Conservation (phyloP, 331 rosid species). For the Erythrophleum ivorense region DNA sequence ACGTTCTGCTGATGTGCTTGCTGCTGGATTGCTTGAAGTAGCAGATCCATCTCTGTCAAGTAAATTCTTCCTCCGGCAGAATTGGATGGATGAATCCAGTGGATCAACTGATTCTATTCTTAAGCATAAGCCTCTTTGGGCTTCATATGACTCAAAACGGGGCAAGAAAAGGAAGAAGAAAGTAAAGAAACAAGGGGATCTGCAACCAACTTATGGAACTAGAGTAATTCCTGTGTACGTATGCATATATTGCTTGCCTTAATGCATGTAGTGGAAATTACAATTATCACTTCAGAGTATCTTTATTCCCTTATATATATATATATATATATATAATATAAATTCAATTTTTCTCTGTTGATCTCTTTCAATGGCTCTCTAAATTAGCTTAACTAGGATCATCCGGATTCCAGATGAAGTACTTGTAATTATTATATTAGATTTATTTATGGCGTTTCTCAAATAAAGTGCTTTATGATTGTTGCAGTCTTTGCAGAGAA, state of each 20-base stretch:
- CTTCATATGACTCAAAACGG: slow-evolving; percentile 69
- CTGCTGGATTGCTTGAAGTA: slow-evolving; percentile 98
- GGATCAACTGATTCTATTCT: slow-evolving; percentile 75
- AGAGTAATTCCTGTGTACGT: slow-evolving; percentile 98
- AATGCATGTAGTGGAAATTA: slow-evolving; percentile 29
- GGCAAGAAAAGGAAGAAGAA: slow-evolving; percentile 63
- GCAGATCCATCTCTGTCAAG: slow-evolving; percentile 94
- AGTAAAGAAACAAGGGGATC: slow-evolving; percentile 74
- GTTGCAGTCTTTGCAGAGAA: not conserved
- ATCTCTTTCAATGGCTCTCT: slow-evolving; percentile 28
- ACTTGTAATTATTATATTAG: slow-evolving; percentile 19
- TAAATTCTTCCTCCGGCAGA: slow-evolving; percentile 87
- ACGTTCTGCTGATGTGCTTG: slow-evolving; percentile 92
- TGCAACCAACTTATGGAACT: slow-evolving; percentile 90
- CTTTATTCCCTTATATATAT: slow-evolving; percentile 5
- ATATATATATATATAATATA: not conserved
- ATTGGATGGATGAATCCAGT: slow-evolving; percentile 77
- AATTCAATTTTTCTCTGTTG: slow-evolving; percentile 18
- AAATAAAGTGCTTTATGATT: slow-evolving; percentile 36
- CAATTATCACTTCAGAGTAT: slow-evolving; percentile 18
- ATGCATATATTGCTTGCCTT: slow-evolving; percentile 38
- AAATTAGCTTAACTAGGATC: not conserved
- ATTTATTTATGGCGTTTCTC: not conserved
- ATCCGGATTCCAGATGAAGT: not conserved
- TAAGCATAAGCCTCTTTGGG: slow-evolving; percentile 97